Evolutionary conservation across 1,284 basidiomycete species (phyloP).

Genomic region (Cutaneotrichosporon mucoides): DNA sequence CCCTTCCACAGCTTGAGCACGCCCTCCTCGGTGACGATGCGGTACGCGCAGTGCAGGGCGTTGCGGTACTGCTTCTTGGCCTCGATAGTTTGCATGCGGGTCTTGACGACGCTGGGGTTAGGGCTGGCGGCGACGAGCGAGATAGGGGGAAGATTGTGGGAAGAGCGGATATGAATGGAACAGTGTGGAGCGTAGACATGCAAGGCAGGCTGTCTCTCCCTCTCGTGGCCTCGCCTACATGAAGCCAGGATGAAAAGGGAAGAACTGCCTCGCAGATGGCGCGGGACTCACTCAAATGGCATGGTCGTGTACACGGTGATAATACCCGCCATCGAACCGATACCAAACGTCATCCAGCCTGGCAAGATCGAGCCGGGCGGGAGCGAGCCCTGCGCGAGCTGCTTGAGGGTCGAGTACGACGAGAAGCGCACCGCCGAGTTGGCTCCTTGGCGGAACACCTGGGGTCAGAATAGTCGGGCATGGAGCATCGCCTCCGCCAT

Average conservation of each 20-base stretch:
- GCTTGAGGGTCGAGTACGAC: conserved; percentile 87
- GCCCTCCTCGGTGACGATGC: conserved; percentile 87
- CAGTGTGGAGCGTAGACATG: no score
- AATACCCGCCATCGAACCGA: conserved; percentile 87
- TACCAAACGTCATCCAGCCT: conserved; percentile 83
- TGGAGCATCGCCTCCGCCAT: no score
- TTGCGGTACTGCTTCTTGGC: conserved; percentile 81
- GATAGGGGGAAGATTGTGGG: no score
- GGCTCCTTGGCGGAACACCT: conserved; percentile 97
- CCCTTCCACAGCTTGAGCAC: conserved; percentile 89
- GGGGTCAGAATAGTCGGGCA: no score
- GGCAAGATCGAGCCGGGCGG: conserved; percentile 81
- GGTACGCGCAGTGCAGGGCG: conserved; percentile 88
- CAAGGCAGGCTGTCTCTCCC: no score
- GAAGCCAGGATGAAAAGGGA: no score
- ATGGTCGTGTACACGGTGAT: conserved; percentile 88
- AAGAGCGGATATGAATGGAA: no score
- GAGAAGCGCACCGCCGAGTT: conserved; percentile 98
- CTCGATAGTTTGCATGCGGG: conserved; percentile 90
- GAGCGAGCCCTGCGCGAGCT: conserved; percentile 79
- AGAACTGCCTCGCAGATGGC: no score
- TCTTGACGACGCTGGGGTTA: conserved; percentile 79
- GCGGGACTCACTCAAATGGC: conserved; percentile 86
- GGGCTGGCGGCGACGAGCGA: no score
- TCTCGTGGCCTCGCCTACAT: no score